These are phyloP conservation scores for Umbelopsis ramanniana DNA, from an alignment of 192 early-diverging fungal genomes.

Conservation along the genomic window DNA sequence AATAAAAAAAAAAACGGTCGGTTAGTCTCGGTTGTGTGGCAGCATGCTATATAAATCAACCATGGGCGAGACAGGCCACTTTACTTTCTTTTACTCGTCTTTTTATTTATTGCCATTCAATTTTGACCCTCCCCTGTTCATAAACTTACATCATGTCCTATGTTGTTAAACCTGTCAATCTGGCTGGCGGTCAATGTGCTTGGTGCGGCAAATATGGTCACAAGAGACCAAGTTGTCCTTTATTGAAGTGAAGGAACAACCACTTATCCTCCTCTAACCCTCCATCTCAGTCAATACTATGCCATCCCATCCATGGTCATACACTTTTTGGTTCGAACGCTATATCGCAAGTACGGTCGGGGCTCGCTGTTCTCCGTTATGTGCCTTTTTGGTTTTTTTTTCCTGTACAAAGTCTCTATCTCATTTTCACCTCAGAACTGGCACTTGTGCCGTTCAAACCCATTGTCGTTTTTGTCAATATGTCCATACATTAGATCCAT, in stretches of 20 bases:
- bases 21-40: not conserved
- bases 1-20: not conserved
- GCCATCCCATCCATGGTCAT: not conserved
- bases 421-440: no score
- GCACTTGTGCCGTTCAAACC: not conserved
- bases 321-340: not conserved
- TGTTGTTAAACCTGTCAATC: constrained; percentile 27
- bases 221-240: constrained; percentile 27
- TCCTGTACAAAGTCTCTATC: not conserved
- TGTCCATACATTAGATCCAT: not conserved
- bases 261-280: not conserved
- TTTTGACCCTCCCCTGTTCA: not conserved
- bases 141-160: constrained; percentile 12
- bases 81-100: not conserved
- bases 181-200: constrained; percentile 31
- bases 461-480: not conserved
- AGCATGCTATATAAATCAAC: no score
- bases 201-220: constrained; percentile 35
- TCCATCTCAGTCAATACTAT: not conserved
- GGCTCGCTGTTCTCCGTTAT: no score
- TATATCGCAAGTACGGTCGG: not conserved
- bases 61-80: not conserved
- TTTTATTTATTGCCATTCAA: not conserved
- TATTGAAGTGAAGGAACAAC: constrained; percentile 20
- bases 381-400: no score